Evolutionary conservation across 805 yeast species (phyloP).

Genomic region (Zygosaccharomyces bisporus): DNA sequence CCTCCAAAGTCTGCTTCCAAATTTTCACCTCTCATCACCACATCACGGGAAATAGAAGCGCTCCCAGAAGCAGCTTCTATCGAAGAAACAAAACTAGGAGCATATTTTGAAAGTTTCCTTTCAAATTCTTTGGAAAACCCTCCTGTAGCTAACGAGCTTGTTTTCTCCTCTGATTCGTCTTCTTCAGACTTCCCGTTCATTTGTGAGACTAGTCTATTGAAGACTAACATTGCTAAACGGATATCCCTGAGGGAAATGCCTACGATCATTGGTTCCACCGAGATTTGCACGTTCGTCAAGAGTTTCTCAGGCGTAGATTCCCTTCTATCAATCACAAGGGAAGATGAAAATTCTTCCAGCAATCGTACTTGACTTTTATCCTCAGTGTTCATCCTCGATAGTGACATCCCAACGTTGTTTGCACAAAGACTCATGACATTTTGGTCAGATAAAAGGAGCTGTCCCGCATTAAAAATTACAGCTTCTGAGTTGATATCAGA

Average conservation of each 20-base stretch:
- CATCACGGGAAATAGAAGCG: constrained; percentile 29
- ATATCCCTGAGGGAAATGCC: constrained; percentile 87
- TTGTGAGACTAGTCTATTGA: constrained; percentile 64
- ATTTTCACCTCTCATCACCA: constrained; percentile 64
- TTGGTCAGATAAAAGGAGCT: constrained; percentile 65
- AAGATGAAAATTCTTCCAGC: constrained; percentile 83
- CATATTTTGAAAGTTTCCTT: constrained; percentile 56
- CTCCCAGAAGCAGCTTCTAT: constrained; percentile 40
- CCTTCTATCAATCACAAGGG: constrained; percentile 67
- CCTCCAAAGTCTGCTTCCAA: constrained; percentile 68
- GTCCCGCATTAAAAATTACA: constrained; percentile 82
- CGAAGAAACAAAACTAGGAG: constrained; percentile 53
- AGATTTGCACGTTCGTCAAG: constrained; percentile 60
- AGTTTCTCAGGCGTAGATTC: constrained; percentile 57
- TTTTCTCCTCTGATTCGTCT: constrained; percentile 13
- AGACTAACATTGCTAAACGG: constrained; percentile 67
- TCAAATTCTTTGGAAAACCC: constrained; percentile 62
- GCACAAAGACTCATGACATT: constrained; percentile 63
- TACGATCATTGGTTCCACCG: constrained; percentile 75
- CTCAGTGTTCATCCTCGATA: constrained; percentile 66
- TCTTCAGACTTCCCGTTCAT: constrained; percentile 29
- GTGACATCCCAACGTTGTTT: constrained; percentile 79
- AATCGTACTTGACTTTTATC: constrained; percentile 65
- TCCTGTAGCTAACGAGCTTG: constrained; percentile 27
- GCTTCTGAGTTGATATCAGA: constrained; percentile 71